Evolutionary conservation across 768 basidiomycete genomes (phyloP), one percentile per base, ranked within the genome.

Genomic region (Hericium erinaceus): DNA sequence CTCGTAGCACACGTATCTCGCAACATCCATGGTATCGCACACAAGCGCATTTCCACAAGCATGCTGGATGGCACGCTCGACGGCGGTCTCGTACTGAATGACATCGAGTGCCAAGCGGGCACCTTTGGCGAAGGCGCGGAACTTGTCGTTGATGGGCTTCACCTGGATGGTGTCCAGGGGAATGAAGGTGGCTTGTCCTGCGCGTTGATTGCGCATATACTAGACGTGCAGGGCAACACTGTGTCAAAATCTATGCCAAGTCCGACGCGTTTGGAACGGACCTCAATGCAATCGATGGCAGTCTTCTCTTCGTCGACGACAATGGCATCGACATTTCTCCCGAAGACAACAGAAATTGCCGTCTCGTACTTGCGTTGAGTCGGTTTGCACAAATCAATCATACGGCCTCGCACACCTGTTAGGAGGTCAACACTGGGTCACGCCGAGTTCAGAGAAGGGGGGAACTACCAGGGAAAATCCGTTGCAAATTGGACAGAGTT

Each of bases 281-380:
- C 92, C 77, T 98, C 93, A 65, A 98, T 98, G 69, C 95, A 98
- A 64, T 95, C 92, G 57, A 98, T 97, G 1, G 92, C 97, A 1
- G 91, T 95, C 72, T 91, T 93, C 74, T 98, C 95, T 66, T 92
- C 88, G 65, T 99, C 95, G 1, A 98, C 95, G 8, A 99, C 92
- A 56, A 99, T 82, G 1, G 94, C 90, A 65, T 98, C 97, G 57
- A 94, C 89, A 67, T 98, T 94, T 54, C 95, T 80, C 0, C 97
- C 97, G 2, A 99, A 80, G 22, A 98, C 84, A 37, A 94, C 92
- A 1, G 89, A 85, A 12, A 99, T 90, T 0, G 97, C 92, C 0
- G 82, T 82, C 67, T 97, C 90, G 67, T 95, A 98, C 70, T 95
- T 95, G 56, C 88, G 80, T 55, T 87, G 85, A 2, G 89, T 91